Base-by-base conservation (phyloP, 192 early-diverging fungal genomes). In the Coemansia sp. region DNA sequence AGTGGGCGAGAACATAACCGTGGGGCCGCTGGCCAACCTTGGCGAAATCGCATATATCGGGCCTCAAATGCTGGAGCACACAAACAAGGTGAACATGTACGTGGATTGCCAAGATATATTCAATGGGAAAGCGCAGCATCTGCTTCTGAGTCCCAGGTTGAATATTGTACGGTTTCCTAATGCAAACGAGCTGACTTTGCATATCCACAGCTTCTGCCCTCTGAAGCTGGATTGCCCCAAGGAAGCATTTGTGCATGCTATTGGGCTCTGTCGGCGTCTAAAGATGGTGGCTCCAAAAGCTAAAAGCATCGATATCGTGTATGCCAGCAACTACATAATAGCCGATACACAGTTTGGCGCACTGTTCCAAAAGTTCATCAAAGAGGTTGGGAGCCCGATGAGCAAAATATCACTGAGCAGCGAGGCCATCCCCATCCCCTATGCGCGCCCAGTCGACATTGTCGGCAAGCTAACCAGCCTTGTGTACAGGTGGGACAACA, bases 201-300 rank as follows among this genome's bases (percentile, higher is more conserved):
- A 57, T 57, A 36, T 57, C 15, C 55, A 57, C 55, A 57, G 23
- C 34, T 57, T 34, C 14, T 33, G 33, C 17, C 55, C 15, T 4
- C 34, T 57, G 33, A 57, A 35, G 17, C 55, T 57, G 4, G 55
- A 57, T 32, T 57, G 55, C 11, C 55, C 55, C 34, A 57, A 57
- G 34, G 55, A 57, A n/a, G 55, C 55, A n/a, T 57, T 57, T 57
- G 55, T 57, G 33, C 55, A 57, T 34, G 55, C 55, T 11, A 57
- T 57, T 36, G 55, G 55, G 55, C 34, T 57, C 33, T 57, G 55
- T 14, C 9, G 55, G 32, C 55, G 55, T 7, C 17, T 57, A 17
- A 57, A 57, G 32, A 36, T 36, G 9, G 19, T 57, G 4, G 33
- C 34, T 2, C 55, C 55, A 19, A 20, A 14, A 14, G 55, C 55